Conservation (phyloP, 2,329 filamentous ascomycete genomes). For the Aspergillus transmontanensis region DNA sequence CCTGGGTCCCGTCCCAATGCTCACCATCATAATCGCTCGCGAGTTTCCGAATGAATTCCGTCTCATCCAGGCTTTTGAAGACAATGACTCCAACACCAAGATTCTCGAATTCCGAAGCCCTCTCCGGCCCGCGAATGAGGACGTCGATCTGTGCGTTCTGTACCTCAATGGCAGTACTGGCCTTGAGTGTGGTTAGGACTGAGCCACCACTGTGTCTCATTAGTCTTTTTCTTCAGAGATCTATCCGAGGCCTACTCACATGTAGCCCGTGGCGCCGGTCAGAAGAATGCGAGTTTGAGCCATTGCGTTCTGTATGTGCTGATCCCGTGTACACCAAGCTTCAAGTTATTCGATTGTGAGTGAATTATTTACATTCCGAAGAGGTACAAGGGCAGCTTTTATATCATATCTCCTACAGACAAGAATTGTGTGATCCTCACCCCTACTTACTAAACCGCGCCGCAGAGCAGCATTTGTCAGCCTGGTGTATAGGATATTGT, state of each 20-base stretch:
- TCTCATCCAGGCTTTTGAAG: constrained; percentile 20
- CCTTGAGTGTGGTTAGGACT: not conserved
- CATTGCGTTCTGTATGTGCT: not conserved
- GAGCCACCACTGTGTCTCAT: not conserved
- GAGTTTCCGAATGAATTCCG: constrained; percentile 7
- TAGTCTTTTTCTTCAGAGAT: not conserved
- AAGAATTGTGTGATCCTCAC: no score
- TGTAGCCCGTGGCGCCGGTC: not conserved
- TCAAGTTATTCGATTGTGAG: no score
- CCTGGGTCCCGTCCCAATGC: not conserved
- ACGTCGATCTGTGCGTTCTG: constrained; percentile 7
- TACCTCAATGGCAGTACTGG: not conserved
- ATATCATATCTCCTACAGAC: no score
- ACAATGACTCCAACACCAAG: constrained; percentile 12
- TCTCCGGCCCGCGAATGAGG: constrained; percentile 14
- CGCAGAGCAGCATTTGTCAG: no score
- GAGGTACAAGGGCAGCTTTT: no score
- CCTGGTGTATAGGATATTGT: no score
- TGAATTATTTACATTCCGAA: no score
- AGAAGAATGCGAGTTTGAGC: not conserved
- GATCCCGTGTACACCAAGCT: no score
- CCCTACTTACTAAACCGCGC: no score
- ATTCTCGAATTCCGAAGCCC: not conserved
- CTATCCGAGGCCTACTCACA: not conserved
- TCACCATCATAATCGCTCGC: constrained; percentile 19